These are phyloP conservation scores for Mycena sp. DNA, from an alignment of 1,284 basidiomycete genomes.

Conservation along the genomic window DNA sequence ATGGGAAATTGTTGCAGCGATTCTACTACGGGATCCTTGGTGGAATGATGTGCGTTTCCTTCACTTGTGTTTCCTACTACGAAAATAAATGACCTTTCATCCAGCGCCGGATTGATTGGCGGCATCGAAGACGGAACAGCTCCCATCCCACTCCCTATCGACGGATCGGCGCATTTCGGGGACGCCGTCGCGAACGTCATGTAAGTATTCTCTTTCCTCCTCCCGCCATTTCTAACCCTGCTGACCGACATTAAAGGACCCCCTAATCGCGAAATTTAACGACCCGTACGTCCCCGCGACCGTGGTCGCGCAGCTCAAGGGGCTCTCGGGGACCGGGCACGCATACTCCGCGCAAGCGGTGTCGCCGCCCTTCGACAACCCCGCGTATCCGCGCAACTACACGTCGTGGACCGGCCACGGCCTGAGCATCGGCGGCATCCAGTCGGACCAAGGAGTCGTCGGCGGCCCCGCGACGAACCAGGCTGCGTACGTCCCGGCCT, in stretches of 20 bases:
- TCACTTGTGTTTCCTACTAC: neutral
- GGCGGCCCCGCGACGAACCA: conserved; percentile 41
- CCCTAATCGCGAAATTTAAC: conserved; percentile 40
- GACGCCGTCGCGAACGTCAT: conserved; percentile 39
- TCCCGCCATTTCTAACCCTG: neutral
- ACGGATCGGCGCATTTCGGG: conserved; percentile 38
- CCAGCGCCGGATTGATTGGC: conserved; percentile 37
- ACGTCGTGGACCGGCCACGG: conserved; percentile 39
- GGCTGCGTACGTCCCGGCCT: conserved; percentile 34
- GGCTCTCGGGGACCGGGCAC: conserved; percentile 21
- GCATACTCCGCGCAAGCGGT: conserved; percentile 36
- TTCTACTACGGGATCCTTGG: conserved; percentile 42
- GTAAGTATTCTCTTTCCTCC: conserved; percentile 23
- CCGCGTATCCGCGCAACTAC: conserved; percentile 39
- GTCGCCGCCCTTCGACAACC: conserved; percentile 41
- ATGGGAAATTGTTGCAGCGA: conserved; percentile 30
- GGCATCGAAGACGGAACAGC: conserved; percentile 38
- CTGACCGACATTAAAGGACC: conserved; percentile 22
- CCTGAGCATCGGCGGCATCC: conserved; percentile 40
- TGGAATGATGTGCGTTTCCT: conserved; percentile 27
- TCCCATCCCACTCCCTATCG: conserved; percentile 38
- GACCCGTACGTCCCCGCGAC: conserved; percentile 35
- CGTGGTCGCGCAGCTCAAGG: conserved; percentile 26
- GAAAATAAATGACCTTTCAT: too few species aligned
- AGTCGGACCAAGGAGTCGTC: conserved; percentile 37